Percentiles rank a stretch among this genome's conserved stretches.
These are phyloP conservation scores for Russula compacta DNA, from an alignment of 768 basidiomycete species.

Conservation along the genomic window DNA sequence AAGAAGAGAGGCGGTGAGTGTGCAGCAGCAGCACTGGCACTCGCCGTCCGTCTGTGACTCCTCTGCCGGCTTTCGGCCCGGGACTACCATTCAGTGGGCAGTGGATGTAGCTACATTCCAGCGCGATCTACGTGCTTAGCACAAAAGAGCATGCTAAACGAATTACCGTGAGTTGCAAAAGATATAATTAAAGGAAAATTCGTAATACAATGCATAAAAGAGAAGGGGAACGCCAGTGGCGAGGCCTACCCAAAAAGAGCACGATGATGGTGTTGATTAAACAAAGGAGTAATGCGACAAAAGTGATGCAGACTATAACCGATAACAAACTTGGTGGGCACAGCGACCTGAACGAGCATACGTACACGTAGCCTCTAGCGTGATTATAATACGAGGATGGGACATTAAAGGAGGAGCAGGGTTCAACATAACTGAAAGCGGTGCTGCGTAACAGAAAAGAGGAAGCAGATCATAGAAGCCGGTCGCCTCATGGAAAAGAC, in stretches of 20 bases:
- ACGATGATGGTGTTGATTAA: slow-evolving; percentile 7
- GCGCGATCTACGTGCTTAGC: neutral
- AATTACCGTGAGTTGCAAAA: slow-evolving; percentile 10
- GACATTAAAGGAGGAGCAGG: slow-evolving; percentile 4
- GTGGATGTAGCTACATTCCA: neutral
- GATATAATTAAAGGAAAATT: neutral
- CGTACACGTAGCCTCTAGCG: slow-evolving; percentile 5
- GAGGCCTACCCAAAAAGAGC: slow-evolving; percentile 13
- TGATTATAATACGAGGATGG: slow-evolving; percentile 5
- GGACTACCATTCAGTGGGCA: too few relatives aligned
- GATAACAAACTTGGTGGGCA: slow-evolving; percentile 17
- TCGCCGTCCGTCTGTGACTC: too few relatives aligned
- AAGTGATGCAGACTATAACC: slow-evolving; percentile 16
- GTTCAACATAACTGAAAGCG: slow-evolving; percentile 7
- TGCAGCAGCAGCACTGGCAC: neutral
- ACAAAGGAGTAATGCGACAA: slow-evolving; percentile 13
- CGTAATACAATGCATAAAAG: slow-evolving; percentile 14
- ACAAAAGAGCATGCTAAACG: neutral
- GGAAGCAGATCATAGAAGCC: slow-evolving; percentile 10
- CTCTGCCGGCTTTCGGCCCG: slow-evolving; percentile 9
- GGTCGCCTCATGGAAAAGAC: slow-evolving; percentile 20
- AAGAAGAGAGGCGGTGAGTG: neutral
- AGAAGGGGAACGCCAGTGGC: neutral
- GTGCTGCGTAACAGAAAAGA: slow-evolving; percentile 3
- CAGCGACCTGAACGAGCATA: slow-evolving; percentile 15